These are phyloP conservation scores for Gossypium ekmanianum DNA, from an alignment of 345 rosid species.

Conservation along the genomic window DNA sequence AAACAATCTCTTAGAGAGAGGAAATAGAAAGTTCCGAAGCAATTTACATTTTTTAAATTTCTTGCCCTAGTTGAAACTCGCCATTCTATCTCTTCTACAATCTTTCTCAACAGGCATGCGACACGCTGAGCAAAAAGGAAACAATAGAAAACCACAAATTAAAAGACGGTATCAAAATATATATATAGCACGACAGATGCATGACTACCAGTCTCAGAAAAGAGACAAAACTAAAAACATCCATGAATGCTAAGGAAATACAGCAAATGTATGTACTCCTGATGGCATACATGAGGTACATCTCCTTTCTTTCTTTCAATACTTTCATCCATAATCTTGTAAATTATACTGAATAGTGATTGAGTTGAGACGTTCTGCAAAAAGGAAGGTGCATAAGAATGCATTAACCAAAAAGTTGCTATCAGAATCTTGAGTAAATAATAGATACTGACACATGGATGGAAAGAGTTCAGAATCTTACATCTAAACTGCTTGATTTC, in stretches of 20 bases:
- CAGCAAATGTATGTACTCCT: slow-evolving; percentile 22
- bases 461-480: slow-evolving; percentile 33
- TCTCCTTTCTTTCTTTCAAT: slow-evolving; percentile 63
- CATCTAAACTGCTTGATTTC: slow-evolving; percentile 63
- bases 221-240: slow-evolving; percentile 5
- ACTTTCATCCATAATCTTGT: slow-evolving; percentile 66
- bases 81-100: slow-evolving; percentile 64
- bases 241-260: slow-evolving; percentile 11
- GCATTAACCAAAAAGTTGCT: slow-evolving; percentile 18
- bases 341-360: slow-evolving; percentile 57
- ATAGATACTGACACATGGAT: slow-evolving; percentile 5
- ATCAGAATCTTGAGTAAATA: not conserved
- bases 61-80: slow-evolving; percentile 71
- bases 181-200: slow-evolving; percentile 1
- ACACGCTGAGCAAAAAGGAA: slow-evolving; percentile 33
- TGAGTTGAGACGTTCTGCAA: slow-evolving; percentile 73
- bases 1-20: slow-evolving; percentile 1
- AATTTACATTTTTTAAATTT: slow-evolving; percentile 64
- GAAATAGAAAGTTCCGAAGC: slow-evolving; percentile 11
- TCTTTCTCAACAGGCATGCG: slow-evolving; percentile 57
- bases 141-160: slow-evolving; percentile 2
- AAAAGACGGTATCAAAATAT: slow-evolving; percentile 5
- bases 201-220: not conserved
- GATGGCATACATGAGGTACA: slow-evolving; percentile 59
- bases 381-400: slow-evolving; percentile 22